Evolutionary conservation across 495 filamentous ascomycete species (phyloP).

Genomic region (Tuber aestivum): DNA sequence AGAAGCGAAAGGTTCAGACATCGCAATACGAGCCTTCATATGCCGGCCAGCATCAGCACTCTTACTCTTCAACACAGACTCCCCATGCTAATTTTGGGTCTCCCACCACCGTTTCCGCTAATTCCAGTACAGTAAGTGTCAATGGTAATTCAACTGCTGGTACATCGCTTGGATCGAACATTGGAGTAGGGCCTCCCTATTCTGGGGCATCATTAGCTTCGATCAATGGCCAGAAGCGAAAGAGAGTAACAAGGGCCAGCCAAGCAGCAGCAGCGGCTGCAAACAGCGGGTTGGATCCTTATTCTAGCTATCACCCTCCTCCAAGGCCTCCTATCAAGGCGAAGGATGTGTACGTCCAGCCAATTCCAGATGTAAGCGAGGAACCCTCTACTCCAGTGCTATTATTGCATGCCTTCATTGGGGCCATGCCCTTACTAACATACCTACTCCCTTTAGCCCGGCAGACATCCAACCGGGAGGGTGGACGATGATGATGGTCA

Average conservation of each 20-base stretch:
- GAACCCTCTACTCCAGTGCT: slow-evolving; percentile 10
- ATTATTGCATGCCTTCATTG: slow-evolving; percentile 14
- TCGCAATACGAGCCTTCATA: slow-evolving; percentile 61
- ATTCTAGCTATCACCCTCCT: slow-evolving; percentile 73
- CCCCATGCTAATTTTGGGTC: slow-evolving; percentile 59
- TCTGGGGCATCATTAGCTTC: slow-evolving; percentile 27
- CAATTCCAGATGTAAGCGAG: slow-evolving; percentile 72
- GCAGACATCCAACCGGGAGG: slow-evolving; percentile 48
- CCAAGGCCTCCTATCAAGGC: slow-evolving; percentile 85
- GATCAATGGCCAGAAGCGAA: slow-evolving; percentile 71
- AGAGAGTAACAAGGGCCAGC: slow-evolving; percentile 58
- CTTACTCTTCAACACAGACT: slow-evolving; percentile 65
- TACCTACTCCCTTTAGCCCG: slow-evolving; percentile 18
- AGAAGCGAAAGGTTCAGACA: slow-evolving; percentile 58
- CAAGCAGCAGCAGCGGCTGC: slow-evolving; percentile 38
- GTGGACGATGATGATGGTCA: slow-evolving; percentile 96
- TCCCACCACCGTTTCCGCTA: slow-evolving; percentile 67
- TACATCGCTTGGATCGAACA: slow-evolving; percentile 76
- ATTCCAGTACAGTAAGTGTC: slow-evolving; percentile 75
- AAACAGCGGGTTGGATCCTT: slow-evolving; percentile 61
- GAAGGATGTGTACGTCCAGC: slow-evolving; percentile 77
- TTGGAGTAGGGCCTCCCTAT: slow-evolving; percentile 55
- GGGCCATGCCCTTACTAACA: slow-evolving; percentile 8
- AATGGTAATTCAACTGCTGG: slow-evolving; percentile 71
- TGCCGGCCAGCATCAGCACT: slow-evolving; percentile 46